Evolutionary conservation across 495 filamentous ascomycete species (phyloP), one percentile per base, ranked within the genome.

Genomic region (Penicillium bovifimosum): DNA sequence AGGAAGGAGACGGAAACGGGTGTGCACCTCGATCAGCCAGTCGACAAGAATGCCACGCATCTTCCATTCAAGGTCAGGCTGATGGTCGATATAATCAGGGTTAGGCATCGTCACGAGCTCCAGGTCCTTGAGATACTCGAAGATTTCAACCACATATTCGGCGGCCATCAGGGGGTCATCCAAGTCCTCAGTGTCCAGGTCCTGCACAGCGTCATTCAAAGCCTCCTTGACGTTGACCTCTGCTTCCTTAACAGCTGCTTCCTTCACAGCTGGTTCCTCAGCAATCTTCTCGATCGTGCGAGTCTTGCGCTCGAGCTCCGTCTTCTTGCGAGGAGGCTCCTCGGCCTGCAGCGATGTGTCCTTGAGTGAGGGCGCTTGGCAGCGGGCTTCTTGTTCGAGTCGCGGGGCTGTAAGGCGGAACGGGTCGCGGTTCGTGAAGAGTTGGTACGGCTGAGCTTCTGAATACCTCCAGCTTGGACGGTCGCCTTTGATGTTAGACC

Each of bases 11-110:
- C 91, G 88, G 78, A 98, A 98, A 43, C 92, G 86, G 17, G 89
- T 95, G 76, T 98, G 93, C 38, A 98, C 93, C 69, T 98, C 93
- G 55, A 98, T 90, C 48, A 98, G 79, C 93, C 93, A 98, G 76
- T 98, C 95, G 51, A 97, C 84, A 47, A 98, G 83, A 55, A 98
- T 96, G 38, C 91, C 93, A 60, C 93, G 89, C 77, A 96, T 96
- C 76, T 96, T 93, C 93, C 93, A 98, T 69, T 96, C 91, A 2
- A 98, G 77, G 55, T 96, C 90, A 20, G 86, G 85, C 64, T 98
- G 93, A 65, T 91, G 86, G 5, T 87, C 80, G 78, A 98, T 98
- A 73, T 98, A 98, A 43, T 91, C 71, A 8, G 91, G 85, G 70
- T 97, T 97, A 36, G 95, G 89, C 59, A 89, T 74, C 2, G 91